Conservation (phyloP, 768 basidiomycete genomes). For the Cystobasidium onofrii region DNA sequence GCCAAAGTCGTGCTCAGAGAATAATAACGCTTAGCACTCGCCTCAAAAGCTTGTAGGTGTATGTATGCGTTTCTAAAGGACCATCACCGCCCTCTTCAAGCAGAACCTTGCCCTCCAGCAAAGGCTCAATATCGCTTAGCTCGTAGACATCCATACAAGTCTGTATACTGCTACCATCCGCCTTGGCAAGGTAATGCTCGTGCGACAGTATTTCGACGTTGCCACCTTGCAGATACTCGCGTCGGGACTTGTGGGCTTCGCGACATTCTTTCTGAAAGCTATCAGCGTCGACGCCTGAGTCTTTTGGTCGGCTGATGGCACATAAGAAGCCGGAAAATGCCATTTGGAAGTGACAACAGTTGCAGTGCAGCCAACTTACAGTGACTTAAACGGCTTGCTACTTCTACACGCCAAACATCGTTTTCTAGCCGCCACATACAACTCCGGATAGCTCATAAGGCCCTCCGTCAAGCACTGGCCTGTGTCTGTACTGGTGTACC, state of each 20-base stretch:
- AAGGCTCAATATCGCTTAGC: conserved; percentile 12
- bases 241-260: conserved; percentile 15
- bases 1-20: too few species aligned
- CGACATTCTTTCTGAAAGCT: conserved; percentile 2
- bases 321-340: neutral
- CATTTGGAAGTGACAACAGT: neutral
- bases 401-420: too few species aligned
- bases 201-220: conserved; percentile 9
- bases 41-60: conserved; percentile 13
- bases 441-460: too few species aligned
- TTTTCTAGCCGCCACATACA: too few species aligned
- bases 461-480: too few species aligned
- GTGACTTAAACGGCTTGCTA: too few species aligned
- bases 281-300: neutral
- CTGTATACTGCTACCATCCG: neutral
- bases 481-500: too few species aligned
- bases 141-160: conserved; percentile 17
- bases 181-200: conserved; percentile 10
- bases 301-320: neutral
- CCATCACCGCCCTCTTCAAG: conserved; percentile 25
- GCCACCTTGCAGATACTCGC: neutral
- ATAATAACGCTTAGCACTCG: neutral
- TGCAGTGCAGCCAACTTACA: too few species aligned
- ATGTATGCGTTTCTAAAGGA: neutral
- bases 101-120: neutral